These are phyloP conservation scores for Gymnopus androsaceus DNA, from an alignment of 1,284 basidiomycete genomes.

Conservation along the genomic window DNA sequence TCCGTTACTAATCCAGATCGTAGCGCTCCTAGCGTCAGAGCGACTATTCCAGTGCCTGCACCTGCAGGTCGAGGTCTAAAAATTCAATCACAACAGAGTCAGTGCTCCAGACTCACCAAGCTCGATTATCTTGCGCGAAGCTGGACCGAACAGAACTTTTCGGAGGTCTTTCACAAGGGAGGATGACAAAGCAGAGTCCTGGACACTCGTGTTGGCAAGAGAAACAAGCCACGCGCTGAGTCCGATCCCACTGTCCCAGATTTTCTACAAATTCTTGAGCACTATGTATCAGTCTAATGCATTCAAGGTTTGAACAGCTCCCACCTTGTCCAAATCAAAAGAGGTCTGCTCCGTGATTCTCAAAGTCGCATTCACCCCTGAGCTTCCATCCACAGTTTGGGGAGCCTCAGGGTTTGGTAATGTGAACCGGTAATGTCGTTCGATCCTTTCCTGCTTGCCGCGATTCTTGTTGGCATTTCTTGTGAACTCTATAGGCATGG, in stretches of 20 bases:
- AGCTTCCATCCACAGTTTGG: no score
- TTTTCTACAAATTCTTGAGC: conserved; percentile 63
- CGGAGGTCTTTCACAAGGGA: conserved; percentile 24
- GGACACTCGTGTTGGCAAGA: conserved; percentile 23
- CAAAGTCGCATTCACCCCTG: conserved; percentile 31
- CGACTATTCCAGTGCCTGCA: conserved; percentile 81
- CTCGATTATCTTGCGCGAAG: conserved; percentile 55
- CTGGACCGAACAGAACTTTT: conserved; percentile 41
- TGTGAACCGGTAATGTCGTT: conserved; percentile 54
- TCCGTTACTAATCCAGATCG: conserved; percentile 32
- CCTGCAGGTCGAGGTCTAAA: conserved; percentile 43
- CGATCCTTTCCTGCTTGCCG: conserved; percentile 72
- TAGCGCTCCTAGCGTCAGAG: conserved; percentile 63
- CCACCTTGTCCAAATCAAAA: conserved; percentile 88
- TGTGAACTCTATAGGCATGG: conserved; percentile 63
- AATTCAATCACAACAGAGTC: neutral
- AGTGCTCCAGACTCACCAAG: conserved; percentile 52
- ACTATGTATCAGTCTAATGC: conserved; percentile 17
- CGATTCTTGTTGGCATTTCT: conserved; percentile 25
- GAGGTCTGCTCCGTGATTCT: conserved; percentile 77
- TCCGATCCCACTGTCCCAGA: conserved; percentile 89
- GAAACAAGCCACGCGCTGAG: conserved; percentile 72
- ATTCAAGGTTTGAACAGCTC: conserved; percentile 16
- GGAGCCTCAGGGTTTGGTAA: neutral
- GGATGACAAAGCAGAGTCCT: neutral